Base-by-base conservation (phyloP, 108 stramenopile genomes). In the Craspedostauros australis region DNA sequence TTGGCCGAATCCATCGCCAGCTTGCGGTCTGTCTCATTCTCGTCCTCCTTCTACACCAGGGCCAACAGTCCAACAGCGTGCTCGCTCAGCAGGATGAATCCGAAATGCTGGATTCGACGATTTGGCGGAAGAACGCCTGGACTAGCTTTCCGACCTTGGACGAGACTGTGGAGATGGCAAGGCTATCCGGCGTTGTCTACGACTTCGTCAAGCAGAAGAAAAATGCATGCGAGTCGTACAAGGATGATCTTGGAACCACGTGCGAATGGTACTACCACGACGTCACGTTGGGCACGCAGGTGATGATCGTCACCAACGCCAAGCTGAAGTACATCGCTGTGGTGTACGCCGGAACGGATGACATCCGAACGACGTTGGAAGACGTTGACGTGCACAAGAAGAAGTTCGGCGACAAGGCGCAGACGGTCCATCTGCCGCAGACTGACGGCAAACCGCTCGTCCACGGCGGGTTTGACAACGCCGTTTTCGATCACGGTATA, bases 301-400 rank as follows among this genome's bases (percentile, higher is more conserved):
- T 91, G 9, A 51, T 87, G 46, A 38, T 91, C 0, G 50, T 67
- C 8, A 75, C 75, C 15, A 64, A 63, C 39, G 1, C 23, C 1
- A 27, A 41, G 7, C 53, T 69, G 7, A 47, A 62, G 2, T 91
- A 87, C 50, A 39, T 87, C 15, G 75, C 84, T 3, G 51, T 91
- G 7, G 78, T 80, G 7, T 91, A 80, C 69, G 83, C 90, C 1
- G 90, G 90, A 28, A 91, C 90, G 2, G 90, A 91, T 49, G 76
- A 91, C 62, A 64, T 77, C 26, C 44, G 57, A 30, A 82, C 85
- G n/a, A 62, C 79, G 0, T 54, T 91, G 46, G 60, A 70, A 15
- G 90, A 91, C 68, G 73, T 66, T 19, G 55, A 91, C 46, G 73
- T 87, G 36, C 39, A 75, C 20, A 68, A 53, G 36, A 66, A 66